phyloP scores from a whole-genome alignment of 1,139 yeast genomes.

The Lodderomyces orthopsilosis region DNA sequence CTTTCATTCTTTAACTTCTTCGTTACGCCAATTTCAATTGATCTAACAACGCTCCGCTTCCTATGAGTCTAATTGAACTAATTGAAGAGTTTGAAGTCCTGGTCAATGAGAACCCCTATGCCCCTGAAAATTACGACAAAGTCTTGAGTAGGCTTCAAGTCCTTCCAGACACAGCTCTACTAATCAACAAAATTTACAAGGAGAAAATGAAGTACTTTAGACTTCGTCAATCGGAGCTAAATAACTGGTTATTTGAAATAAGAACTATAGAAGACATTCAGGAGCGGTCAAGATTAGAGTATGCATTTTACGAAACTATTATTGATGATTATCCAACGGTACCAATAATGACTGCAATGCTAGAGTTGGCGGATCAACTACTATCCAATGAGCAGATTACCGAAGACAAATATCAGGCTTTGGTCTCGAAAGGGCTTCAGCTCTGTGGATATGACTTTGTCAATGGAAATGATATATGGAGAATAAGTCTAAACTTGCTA shows the following conservation, averaged over 20 bases:
- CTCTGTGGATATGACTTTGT: constrained; percentile 34
- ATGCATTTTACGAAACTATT: constrained; percentile 20
- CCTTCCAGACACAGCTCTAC: constrained; percentile 6
- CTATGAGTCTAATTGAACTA: not conserved
- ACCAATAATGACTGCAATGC: constrained; percentile 20
- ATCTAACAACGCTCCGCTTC: not conserved
- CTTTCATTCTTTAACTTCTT: no score
- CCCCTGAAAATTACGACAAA: constrained; percentile 18
- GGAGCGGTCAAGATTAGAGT: constrained; percentile 11
- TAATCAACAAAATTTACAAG: constrained; percentile 18
- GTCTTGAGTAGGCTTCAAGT: constrained; percentile 18
- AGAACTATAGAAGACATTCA: constrained; percentile 15
- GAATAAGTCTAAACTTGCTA: constrained; percentile 19
- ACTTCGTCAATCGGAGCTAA: constrained; percentile 22
- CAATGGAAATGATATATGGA: constrained; percentile 38
- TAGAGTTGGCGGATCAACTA: constrained; percentile 11
- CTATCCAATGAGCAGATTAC: constrained; percentile 6
- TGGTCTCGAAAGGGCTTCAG: constrained; percentile 22
- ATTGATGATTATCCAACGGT: constrained; percentile 20
- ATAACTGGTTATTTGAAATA: constrained; percentile 27
- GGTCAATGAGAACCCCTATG: constrained; percentile 8
- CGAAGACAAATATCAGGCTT: constrained; percentile 16
- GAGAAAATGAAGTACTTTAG: constrained; percentile 22
- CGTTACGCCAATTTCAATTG: not conserved
- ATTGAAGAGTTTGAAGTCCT: constrained; percentile 4